phyloP scores from a whole-genome alignment of 768 basidiomycete species.

The Suillus brevipes region DNA sequence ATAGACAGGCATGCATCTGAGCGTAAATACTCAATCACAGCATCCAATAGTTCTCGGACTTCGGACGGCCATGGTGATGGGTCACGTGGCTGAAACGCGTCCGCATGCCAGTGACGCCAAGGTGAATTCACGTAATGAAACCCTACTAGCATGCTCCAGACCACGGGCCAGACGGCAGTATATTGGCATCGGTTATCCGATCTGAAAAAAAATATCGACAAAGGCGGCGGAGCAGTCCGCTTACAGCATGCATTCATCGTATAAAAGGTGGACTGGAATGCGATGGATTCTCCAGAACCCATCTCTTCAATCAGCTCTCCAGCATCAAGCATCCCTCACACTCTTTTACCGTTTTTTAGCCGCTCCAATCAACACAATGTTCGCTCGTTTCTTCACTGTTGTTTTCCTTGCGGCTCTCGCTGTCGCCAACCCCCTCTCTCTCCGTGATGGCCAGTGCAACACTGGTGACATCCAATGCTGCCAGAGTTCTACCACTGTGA shows the following conservation, averaged over 20 bases:
- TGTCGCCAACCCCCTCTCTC: slow-evolving; percentile 20
- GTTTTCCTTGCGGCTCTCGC: slow-evolving; percentile 21
- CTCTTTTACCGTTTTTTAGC: neutral
- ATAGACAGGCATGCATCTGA: neutral
- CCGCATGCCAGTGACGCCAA: neutral
- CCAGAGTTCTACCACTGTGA: slow-evolving; percentile 17
- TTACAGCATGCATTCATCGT: neutral
- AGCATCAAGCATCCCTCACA: neutral
- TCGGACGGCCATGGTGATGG: neutral
- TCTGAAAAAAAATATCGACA: neutral
- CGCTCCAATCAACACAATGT: neutral
- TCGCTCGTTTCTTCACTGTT: slow-evolving; percentile 13
- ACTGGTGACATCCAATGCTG: slow-evolving; percentile 24
- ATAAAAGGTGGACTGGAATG: neutral
- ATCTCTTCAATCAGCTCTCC: neutral
- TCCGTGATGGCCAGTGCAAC: slow-evolving; percentile 28
- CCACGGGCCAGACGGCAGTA: neutral
- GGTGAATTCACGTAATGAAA: neutral
- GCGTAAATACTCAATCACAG: neutral
- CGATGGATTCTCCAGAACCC: neutral
- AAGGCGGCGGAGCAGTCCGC: neutral
- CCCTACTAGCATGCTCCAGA: neutral
- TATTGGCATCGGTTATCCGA: neutral
- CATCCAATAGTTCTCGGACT: neutral
- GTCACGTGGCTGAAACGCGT: neutral